Percentiles rank a stretch among this genome's conserved stretches.
Conservation (phyloP, 768 basidiomycete species). For the Lentinus brumalis region DNA sequence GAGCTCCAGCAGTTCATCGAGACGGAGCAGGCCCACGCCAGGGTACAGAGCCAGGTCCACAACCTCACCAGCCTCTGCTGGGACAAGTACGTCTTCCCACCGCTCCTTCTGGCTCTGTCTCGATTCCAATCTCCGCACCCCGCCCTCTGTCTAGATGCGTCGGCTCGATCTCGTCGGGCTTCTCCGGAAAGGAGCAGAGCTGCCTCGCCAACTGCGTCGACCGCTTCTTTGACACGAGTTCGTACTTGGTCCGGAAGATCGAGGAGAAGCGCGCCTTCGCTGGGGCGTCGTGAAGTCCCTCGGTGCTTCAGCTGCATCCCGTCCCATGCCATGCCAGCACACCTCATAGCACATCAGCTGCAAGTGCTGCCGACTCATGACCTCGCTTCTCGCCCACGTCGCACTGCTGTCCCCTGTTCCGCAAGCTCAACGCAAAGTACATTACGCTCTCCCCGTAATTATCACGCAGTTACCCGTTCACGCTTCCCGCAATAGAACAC, state of each 20-base stretch:
- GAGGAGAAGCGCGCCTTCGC: constrained; percentile 48
- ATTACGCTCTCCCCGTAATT: background rate
- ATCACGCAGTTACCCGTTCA: background rate
- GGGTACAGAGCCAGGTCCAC: constrained; percentile 69
- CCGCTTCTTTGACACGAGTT: constrained; percentile 84
- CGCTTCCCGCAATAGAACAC: background rate
- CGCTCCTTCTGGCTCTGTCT: constrained; percentile 14
- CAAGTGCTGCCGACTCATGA: background rate
- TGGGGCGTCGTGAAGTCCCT: constrained; percentile 11
- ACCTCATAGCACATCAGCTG: background rate
- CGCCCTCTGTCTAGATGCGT: constrained; percentile 60
- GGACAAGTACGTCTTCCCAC: constrained; percentile 76
- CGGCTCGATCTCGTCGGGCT: constrained; percentile 72
- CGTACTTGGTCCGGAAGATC: constrained; percentile 77
- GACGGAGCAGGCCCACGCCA: constrained; percentile 79
- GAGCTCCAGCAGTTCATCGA: constrained; percentile 82
- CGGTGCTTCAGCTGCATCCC: background rate
- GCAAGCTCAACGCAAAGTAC: background rate
- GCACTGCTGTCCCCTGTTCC: background rate
- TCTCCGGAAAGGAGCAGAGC: constrained; percentile 76
- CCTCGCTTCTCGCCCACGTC: background rate
- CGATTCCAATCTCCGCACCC: constrained; percentile 7
- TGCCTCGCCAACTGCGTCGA: constrained; percentile 92
- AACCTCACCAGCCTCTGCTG: constrained; percentile 84
- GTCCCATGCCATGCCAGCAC: background rate